Conservation (phyloP, 768 basidiomycete species). For the Boletus speciosus region DNA sequence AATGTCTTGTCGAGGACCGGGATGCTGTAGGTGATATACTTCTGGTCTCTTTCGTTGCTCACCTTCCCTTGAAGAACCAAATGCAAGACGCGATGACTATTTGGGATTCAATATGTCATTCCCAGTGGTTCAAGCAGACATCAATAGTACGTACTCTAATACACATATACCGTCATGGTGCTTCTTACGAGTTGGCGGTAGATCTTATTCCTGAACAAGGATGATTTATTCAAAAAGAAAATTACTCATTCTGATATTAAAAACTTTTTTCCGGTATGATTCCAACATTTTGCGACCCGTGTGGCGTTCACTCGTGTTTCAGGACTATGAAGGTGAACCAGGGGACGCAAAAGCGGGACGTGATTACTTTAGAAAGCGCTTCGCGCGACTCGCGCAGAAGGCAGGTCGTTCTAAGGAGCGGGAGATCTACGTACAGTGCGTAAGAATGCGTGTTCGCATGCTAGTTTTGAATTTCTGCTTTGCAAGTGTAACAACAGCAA, state of each 20-base stretch:
- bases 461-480: conserved; percentile 6
- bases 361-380: conserved; percentile 88
- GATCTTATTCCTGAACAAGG: conserved; percentile 96
- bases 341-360: conserved; percentile 72
- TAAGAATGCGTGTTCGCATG: conserved; percentile 15
- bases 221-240: conserved; percentile 88
- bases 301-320: background rate
- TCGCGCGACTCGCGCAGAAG: conserved; percentile 78
- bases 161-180: background rate
- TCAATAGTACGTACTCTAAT: conserved; percentile 63
- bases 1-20: conserved; percentile 89
- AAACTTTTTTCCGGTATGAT: conserved; percentile 79
- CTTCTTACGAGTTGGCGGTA: conserved; percentile 26
- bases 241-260: conserved; percentile 79
- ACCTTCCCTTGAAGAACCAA: conserved; percentile 64
- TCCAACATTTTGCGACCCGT: background rate
- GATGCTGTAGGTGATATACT: conserved; percentile 62
- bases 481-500: conserved; percentile 79
- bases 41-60: background rate
- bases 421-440: conserved; percentile 93
- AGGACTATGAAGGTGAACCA: conserved; percentile 84
- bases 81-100: conserved; percentile 99
- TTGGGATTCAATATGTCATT: conserved; percentile 97
- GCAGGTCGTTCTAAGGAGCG: conserved; percentile 81
- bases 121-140: conserved; percentile 94